phyloP scores from a whole-genome alignment of 306 rosid species.

The Corylus americana region DNA sequence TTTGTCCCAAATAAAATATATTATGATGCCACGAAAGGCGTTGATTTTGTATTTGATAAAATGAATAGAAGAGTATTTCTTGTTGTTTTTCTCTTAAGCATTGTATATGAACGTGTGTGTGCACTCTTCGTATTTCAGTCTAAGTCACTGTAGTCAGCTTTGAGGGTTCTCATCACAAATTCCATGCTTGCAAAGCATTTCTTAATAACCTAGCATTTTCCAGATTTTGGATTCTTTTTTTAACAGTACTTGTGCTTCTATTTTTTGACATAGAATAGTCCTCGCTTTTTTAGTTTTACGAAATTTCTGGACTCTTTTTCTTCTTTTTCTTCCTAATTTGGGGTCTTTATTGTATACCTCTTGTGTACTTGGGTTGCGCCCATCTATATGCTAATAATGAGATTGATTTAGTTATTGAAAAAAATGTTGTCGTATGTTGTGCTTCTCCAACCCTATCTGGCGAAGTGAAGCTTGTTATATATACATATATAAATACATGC shows the following conservation, averaged over 20 bases:
- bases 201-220: neutral
- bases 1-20: neutral
- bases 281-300: too few relatives aligned
- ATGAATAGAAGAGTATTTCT: neutral
- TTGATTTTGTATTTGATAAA: neutral
- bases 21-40: neutral
- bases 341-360: too few relatives aligned
- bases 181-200: neutral
- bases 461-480: neutral
- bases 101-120: neutral
- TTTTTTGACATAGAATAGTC: neutral
- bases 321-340: too few relatives aligned
- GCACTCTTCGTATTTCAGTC: neutral
- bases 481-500: neutral
- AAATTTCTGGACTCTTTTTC: too few relatives aligned
- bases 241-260: neutral
- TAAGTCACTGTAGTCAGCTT: neutral
- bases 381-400: too few relatives aligned
- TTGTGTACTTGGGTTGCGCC: too few relatives aligned
- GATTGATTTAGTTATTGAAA: too few relatives aligned
- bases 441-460: neutral
- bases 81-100: neutral
- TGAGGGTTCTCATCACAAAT: neutral
- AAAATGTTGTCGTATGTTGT: neutral
- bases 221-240: neutral